Evolutionary conservation across 805 yeast genomes (phyloP).

Genomic region (Maudiozyma turicensis): DNA sequence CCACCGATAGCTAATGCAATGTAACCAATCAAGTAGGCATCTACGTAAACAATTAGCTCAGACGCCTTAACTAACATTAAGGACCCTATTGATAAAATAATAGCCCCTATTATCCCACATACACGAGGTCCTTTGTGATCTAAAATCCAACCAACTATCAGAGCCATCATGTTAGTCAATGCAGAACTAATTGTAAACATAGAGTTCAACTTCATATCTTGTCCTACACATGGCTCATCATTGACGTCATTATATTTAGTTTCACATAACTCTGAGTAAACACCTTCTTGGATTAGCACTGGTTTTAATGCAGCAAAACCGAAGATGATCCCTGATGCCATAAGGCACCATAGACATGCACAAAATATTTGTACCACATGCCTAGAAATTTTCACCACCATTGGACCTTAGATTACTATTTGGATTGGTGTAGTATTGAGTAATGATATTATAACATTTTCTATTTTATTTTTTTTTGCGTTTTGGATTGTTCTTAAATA

Average conservation of each 20-base stretch:
- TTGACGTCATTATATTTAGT: slow-evolving; percentile 3
- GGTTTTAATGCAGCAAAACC: slow-evolving; percentile 95
- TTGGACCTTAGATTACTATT: background rate
- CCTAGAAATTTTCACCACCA: background rate
- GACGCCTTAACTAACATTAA: slow-evolving; percentile 15
- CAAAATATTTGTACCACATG: slow-evolving; percentile 46
- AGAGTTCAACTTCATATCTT: slow-evolving; percentile 71
- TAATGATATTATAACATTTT: too few relatives aligned
- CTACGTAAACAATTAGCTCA: slow-evolving; percentile 28
- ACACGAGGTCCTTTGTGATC: slow-evolving; percentile 75
- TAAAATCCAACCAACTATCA: slow-evolving; percentile 70
- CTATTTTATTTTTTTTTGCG: too few relatives aligned
- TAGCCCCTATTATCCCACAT: slow-evolving; percentile 66
- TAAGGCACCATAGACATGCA: slow-evolving; percentile 77
- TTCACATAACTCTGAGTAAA: slow-evolving; percentile 54
- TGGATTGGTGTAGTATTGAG: background rate
- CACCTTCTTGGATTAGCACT: slow-evolving; percentile 64
- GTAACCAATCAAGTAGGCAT: slow-evolving; percentile 69
- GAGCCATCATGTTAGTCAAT: slow-evolving; percentile 72
- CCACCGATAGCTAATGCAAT: slow-evolving; percentile 78
- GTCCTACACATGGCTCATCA: slow-evolving; percentile 47
- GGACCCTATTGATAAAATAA: slow-evolving; percentile 49
- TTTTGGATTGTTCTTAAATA: too few relatives aligned
- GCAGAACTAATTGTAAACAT: slow-evolving; percentile 84
- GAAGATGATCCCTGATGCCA: slow-evolving; percentile 89